Percentiles rank a stretch among this genome's conserved stretches.
Evolutionary conservation across 257 asterid genomes (phyloP).

Genomic region (Solanum sparsipilum): DNA sequence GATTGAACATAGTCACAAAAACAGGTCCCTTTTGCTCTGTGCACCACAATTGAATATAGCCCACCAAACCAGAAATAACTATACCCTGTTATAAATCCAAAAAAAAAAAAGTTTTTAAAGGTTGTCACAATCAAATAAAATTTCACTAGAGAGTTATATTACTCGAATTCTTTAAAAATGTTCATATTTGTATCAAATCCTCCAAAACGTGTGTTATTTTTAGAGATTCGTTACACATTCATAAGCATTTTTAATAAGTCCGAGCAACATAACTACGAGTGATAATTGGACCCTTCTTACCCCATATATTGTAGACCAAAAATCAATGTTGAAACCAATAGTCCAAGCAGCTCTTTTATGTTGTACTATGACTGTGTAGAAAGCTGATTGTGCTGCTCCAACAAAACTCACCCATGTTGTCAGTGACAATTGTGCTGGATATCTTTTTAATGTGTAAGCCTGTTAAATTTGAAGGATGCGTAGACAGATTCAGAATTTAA

Average conservation of each 20-base stretch:
- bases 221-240: accelerated
- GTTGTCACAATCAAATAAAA: not conserved
- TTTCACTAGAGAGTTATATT: not conserved
- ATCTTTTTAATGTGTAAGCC: constrained; percentile 58
- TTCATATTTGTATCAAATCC: not conserved
- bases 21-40: constrained; percentile 67
- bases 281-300: constrained; percentile 16
- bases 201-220: not conserved
- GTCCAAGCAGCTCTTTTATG: constrained; percentile 56
- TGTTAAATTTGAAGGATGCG: not conserved
- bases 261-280: not conserved
- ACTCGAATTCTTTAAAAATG: accelerated
- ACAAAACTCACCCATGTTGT: constrained; percentile 64
- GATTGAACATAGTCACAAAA: constrained; percentile 72
- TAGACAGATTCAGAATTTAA: accelerated
- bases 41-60: constrained; percentile 55
- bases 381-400: constrained; percentile 79
- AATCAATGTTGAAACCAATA: constrained; percentile 59
- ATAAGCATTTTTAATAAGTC: not conserved
- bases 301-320: constrained; percentile 63
- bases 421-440: constrained; percentile 74
- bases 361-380: constrained; percentile 42
- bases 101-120: too few relatives aligned
- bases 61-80: constrained; percentile 52
- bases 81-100: constrained; percentile 30